phyloP scores from a whole-genome alignment of 75 land plant genomes.

The Sequoiadendron giganteum region DNA sequence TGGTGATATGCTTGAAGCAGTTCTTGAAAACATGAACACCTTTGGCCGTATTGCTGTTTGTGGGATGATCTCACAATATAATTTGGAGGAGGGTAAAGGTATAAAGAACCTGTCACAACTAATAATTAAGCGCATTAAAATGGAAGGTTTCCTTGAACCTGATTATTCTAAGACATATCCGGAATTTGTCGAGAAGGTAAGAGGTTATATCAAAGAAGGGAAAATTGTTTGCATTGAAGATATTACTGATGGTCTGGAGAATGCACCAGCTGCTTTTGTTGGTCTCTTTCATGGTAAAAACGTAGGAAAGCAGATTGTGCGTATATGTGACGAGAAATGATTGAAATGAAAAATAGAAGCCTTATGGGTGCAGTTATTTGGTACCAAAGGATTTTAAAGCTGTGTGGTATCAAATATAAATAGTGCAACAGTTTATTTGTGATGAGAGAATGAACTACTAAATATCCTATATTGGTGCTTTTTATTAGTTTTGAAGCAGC shows the following conservation, averaged over 20 bases:
- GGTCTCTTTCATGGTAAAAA: conserved; percentile 44
- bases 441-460: neutral
- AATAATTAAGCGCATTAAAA: conserved; percentile 23
- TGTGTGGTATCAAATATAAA: neutral
- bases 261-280: conserved; percentile 36
- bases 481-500: too few species aligned
- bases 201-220: conserved; percentile 19
- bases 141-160: conserved; percentile 34
- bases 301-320: conserved; percentile 40
- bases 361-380: neutral
- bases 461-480: neutral
- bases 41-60: conserved; percentile 46
- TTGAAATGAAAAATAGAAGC: neutral
- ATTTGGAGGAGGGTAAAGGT: conserved; percentile 24
- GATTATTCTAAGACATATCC: conserved; percentile 28
- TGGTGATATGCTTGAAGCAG: conserved; percentile 50
- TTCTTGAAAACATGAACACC: conserved; percentile 30
- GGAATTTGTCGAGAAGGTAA: conserved; percentile 25
- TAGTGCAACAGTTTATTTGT: neutral
- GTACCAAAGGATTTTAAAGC: neutral
- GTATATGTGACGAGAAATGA: neutral
- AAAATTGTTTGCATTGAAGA: conserved; percentile 45
- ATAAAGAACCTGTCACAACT: conserved; percentile 18
- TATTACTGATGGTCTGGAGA: conserved; percentile 37
- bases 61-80: conserved; percentile 52